phyloP scores from a whole-genome alignment of 257 asterid species.

The Leptodermis oblonga region DNA sequence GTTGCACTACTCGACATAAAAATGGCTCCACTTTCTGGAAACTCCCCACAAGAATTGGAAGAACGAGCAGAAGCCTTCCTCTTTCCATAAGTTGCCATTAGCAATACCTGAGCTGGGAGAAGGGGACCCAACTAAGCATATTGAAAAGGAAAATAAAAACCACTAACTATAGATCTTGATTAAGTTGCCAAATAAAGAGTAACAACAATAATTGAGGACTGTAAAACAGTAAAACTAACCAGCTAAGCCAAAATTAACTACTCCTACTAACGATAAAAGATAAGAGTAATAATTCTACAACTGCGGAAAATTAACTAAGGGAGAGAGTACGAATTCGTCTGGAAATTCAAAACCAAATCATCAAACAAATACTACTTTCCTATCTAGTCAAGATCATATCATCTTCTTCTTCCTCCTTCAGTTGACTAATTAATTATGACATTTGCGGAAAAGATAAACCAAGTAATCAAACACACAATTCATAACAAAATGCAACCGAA shows the following conservation, averaged over 20 bases:
- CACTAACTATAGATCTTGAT: neutral
- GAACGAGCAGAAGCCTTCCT: neutral
- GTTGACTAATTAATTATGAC: too few species aligned
- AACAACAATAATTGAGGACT: too few species aligned
- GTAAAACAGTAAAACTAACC: too few species aligned
- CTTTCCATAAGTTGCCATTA: neutral
- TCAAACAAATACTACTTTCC: too few species aligned
- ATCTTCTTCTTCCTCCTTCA: neutral
- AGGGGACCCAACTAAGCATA: neutral
- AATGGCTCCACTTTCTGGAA: slow-evolving; percentile 14
- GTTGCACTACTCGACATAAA: slow-evolving; percentile 11
- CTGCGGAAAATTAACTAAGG: too few species aligned
- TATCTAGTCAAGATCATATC: neutral
- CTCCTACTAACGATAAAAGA: too few species aligned
- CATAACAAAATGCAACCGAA: neutral
- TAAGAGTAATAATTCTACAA: too few species aligned
- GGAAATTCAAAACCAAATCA: too few species aligned
- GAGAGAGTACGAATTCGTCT: too few species aligned
- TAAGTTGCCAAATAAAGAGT: neutral
- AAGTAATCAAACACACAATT: neutral
- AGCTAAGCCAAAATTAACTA: too few species aligned
- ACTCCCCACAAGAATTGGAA: neutral
- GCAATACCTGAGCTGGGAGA: neutral
- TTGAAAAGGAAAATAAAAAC: neutral
- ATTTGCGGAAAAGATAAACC: neutral